phyloP scores from a whole-genome alignment of 805 yeast species.

The Monosporozyma servazzii region DNA sequence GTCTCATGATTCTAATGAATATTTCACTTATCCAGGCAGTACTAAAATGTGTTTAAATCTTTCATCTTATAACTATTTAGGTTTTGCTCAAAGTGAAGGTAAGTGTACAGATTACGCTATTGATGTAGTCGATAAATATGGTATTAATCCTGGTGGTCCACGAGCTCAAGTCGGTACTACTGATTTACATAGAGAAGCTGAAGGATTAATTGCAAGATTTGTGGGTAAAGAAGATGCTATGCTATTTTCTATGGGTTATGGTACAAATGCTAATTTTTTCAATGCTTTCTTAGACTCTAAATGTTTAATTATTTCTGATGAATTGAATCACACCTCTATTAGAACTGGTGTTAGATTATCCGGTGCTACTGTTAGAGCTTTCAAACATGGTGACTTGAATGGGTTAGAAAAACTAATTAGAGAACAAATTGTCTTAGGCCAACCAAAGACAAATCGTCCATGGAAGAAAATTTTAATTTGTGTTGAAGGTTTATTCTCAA shows the following conservation, averaged over 20 bases:
- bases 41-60: constrained; percentile 73
- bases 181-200: constrained; percentile 66
- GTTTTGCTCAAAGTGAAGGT: constrained; percentile 94
- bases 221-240: constrained; percentile 86
- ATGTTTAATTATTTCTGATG: constrained; percentile 88
- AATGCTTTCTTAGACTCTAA: constrained; percentile 75
- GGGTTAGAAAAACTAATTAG: constrained; percentile 67
- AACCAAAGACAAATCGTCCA: constrained; percentile 90
- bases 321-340: constrained; percentile 89
- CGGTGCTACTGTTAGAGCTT: constrained; percentile 87
- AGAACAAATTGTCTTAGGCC: constrained; percentile 86
- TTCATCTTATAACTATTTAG: constrained; percentile 87
- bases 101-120: constrained; percentile 76
- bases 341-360: constrained; percentile 89
- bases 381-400: constrained; percentile 84
- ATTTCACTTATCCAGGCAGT: constrained; percentile 68
- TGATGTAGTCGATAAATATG: constrained; percentile 53
- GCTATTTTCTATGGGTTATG: constrained; percentile 88
- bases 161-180: constrained; percentile 67
- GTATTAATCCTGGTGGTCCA: constrained; percentile 73
- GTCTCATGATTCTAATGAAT: constrained; percentile 53
- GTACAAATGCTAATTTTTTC: constrained; percentile 86
- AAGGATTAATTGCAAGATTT: constrained; percentile 68
- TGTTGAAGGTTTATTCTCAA: constrained; percentile 86
- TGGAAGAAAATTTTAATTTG: constrained; percentile 83